Conservation (phyloP, 2,329 filamentous ascomycete genomes). For the Epichloe sibirici region DNA sequence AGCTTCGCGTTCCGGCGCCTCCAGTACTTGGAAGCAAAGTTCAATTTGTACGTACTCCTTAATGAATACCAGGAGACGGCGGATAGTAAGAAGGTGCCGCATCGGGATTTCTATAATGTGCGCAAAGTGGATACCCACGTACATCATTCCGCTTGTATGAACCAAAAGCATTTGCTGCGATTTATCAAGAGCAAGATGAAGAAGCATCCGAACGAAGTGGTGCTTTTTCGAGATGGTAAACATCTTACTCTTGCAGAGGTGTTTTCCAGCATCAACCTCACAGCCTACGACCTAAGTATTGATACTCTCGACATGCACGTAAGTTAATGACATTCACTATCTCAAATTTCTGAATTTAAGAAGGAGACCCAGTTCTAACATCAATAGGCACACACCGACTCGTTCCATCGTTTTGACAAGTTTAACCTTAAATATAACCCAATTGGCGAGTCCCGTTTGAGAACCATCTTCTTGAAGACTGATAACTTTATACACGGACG, state of each 20-base stretch:
- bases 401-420: constrained; percentile 97
- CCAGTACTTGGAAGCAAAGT: constrained; percentile 93
- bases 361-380: background rate
- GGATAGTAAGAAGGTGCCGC: constrained; percentile 93
- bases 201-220: constrained; percentile 88
- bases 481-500: constrained; percentile 95
- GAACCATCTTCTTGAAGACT: constrained; percentile 98
- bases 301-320: constrained; percentile 98
- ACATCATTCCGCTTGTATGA: constrained; percentile 98
- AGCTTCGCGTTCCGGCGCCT: constrained; percentile 92
- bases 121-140: constrained; percentile 98
- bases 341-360: background rate
- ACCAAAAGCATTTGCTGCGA: constrained; percentile 92
- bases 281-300: constrained; percentile 94
- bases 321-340: constrained; percentile 20
- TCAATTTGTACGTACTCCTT: constrained; percentile 82
- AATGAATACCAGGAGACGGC: constrained; percentile 98
- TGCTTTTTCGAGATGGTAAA: constrained; percentile 84
- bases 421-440: constrained; percentile 99
- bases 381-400: constrained; percentile 77
- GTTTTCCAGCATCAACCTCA: constrained; percentile 94
- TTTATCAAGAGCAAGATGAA: constrained; percentile 99
- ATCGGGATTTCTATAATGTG: constrained; percentile 98
- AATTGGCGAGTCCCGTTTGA: constrained; percentile 83
- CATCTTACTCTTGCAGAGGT: constrained; percentile 85